Percentiles rank a stretch among this genome's conserved stretches.
phyloP scores from a whole-genome alignment of 1,139 yeast genomes.

The Arxiozyma slooffiae region DNA sequence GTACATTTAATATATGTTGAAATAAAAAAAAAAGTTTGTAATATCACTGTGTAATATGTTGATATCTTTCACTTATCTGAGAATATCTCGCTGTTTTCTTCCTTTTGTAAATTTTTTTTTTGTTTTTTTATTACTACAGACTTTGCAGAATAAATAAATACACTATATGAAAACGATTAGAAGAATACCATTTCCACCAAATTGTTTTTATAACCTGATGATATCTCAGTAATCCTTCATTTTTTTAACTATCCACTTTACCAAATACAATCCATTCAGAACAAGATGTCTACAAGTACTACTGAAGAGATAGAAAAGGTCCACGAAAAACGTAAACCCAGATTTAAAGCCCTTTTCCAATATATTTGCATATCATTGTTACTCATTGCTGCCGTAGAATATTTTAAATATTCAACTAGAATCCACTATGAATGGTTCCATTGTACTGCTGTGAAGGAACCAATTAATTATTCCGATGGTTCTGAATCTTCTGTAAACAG shows the following conservation, averaged over 20 bases:
- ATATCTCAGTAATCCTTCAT: background rate
- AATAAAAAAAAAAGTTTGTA: too few relatives aligned
- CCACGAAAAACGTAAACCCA: slow-evolving; percentile 12
- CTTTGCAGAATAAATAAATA: too few relatives aligned
- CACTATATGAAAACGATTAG: too few relatives aligned
- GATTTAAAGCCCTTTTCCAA: slow-evolving; percentile 25
- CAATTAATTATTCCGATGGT: slow-evolving; percentile 20
- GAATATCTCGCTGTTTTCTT: too few relatives aligned
- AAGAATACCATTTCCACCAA: too few relatives aligned
- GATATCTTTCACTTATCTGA: too few relatives aligned
- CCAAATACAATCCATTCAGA: background rate
- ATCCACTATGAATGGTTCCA: slow-evolving; percentile 37
- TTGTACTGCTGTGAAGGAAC: slow-evolving; percentile 31
- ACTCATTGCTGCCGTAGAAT: slow-evolving; percentile 34
- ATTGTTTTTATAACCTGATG: too few relatives aligned
- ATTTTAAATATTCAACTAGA: slow-evolving; percentile 34
- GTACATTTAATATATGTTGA: too few relatives aligned
- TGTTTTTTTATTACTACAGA: too few relatives aligned
- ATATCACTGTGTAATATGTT: too few relatives aligned
- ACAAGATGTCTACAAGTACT: slow-evolving; percentile 1
- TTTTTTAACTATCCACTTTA: background rate
- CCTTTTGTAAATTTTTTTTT: too few relatives aligned
- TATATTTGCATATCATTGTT: slow-evolving; percentile 26
- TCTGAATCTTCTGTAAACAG: slow-evolving; percentile 23
- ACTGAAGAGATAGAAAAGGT: slow-evolving; percentile 4